These are phyloP conservation scores for Aspergillus costaricaensis DNA, from an alignment of 2,329 filamentous ascomycete genomes.

Conservation along the genomic window DNA sequence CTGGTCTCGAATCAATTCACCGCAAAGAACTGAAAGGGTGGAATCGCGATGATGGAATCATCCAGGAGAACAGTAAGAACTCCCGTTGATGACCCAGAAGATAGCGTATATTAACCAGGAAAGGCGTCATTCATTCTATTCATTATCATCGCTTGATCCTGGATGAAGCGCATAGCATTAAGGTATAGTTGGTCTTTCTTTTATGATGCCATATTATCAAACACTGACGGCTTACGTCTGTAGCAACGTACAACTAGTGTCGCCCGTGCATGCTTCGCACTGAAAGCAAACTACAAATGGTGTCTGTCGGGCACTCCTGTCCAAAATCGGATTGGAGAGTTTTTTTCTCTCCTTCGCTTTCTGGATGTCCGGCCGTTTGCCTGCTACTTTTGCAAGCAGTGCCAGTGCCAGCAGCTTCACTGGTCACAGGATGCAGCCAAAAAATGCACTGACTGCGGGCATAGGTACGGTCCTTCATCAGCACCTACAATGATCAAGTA, in stretches of 20 bases:
- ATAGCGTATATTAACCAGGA: slow-evolving; percentile 25
- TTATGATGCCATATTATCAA: not conserved
- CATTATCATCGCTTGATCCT: slow-evolving; percentile 89
- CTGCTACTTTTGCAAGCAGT: slow-evolving; percentile 90
- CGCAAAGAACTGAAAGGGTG: slow-evolving; percentile 92
- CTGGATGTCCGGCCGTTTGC: slow-evolving; percentile 86
- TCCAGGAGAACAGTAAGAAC: slow-evolving; percentile 69
- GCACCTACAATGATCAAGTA: not conserved
- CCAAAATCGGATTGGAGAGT: slow-evolving; percentile 95
- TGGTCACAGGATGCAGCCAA: slow-evolving; percentile 77
- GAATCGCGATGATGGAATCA: slow-evolving; percentile 73
- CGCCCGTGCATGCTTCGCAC: slow-evolving; percentile 90
- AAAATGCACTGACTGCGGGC: slow-evolving; percentile 70
- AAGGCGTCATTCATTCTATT: slow-evolving; percentile 77
- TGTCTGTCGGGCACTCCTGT: slow-evolving; percentile 93
- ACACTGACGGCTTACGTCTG: slow-evolving; percentile 3
- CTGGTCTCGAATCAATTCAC: slow-evolving; percentile 81
- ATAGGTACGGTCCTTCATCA: slow-evolving; percentile 41
- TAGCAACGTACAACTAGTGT: slow-evolving; percentile 76
- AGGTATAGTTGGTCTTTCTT: slow-evolving; percentile 47
- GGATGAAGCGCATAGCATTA: slow-evolving; percentile 96
- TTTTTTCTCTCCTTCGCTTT: slow-evolving; percentile 92
- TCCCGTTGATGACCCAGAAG: not conserved
- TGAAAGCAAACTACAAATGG: slow-evolving; percentile 89
- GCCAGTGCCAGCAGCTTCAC: slow-evolving; percentile 76